phyloP scores from a whole-genome alignment of 2,329 filamentous ascomycete species.

The Penicillium sp. region DNA sequence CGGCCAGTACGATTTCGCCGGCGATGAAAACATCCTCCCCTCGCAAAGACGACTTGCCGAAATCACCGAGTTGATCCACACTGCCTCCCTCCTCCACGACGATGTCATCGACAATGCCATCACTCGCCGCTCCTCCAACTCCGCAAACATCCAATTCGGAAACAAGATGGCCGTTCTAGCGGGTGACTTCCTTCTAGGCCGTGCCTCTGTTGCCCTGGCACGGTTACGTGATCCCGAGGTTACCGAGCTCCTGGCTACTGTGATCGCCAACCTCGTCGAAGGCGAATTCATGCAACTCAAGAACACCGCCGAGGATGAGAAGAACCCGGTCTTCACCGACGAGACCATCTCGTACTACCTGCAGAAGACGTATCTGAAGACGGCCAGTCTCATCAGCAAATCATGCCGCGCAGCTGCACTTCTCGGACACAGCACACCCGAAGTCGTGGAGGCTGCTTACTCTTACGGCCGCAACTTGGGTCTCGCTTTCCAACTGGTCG shows the following conservation, averaged over 20 bases:
- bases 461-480: conserved; percentile 91
- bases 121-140: conserved; percentile 80
- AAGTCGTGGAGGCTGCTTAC: conserved; percentile 90
- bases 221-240: conserved; percentile 91
- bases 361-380: conserved; percentile 98
- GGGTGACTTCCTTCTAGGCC: conserved; percentile 92
- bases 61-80: conserved; percentile 97
- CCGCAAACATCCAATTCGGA: conserved; percentile 92
- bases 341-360: conserved; percentile 92
- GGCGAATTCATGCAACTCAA: conserved; percentile 99
- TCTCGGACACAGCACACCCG: conserved; percentile 74
- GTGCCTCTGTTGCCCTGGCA: conserved; percentile 91
- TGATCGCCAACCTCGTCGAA: conserved; percentile 96
- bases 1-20: conserved; percentile 43
- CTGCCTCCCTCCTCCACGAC: conserved; percentile 93
- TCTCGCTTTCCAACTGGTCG: conserved; percentile 93
- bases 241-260: conserved; percentile 89
- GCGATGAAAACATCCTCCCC: conserved; percentile 74
- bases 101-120: conserved; percentile 96
- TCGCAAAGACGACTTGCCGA: conserved; percentile 90
- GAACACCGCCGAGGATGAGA: conserved; percentile 89
- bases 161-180: conserved; percentile 99
- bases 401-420: conserved; percentile 89
- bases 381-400: conserved; percentile 93
- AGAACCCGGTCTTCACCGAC: conserved; percentile 81